phyloP scores from a whole-genome alignment of 2,329 filamentous ascomycete species.

The Microcera coccophila region DNA sequence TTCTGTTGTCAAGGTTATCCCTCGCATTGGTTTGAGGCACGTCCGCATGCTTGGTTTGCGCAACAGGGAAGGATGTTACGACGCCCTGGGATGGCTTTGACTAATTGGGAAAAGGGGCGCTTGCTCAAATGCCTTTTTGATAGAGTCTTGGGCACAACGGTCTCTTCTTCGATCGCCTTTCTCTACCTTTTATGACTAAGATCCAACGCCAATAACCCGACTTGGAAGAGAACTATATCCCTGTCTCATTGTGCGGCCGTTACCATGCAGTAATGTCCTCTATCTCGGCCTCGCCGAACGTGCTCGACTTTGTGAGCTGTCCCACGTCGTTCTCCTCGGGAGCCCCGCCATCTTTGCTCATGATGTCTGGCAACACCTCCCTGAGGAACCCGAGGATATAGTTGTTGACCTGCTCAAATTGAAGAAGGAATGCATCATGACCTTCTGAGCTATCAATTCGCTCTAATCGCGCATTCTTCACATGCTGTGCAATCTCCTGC shows the following conservation, averaged over 20 bases:
- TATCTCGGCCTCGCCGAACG: conserved; percentile 92
- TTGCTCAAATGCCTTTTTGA: neutral
- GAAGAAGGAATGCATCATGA: conserved; percentile 91
- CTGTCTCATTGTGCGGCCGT: conserved; percentile 9
- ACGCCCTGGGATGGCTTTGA: too few relatives aligned
- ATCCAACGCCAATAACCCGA: neutral
- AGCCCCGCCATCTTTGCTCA: conserved; percentile 58
- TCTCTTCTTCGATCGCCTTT: neutral
- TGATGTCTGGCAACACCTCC: conserved; percentile 82
- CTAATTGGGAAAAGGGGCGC: neutral
- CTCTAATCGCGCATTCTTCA: conserved; percentile 72
- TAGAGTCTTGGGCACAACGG: neutral
- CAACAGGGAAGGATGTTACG: too few relatives aligned
- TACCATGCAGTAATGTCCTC: conserved; percentile 96
- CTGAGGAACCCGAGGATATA: conserved; percentile 82
- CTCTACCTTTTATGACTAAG: neutral
- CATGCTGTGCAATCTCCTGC: conserved; percentile 79
- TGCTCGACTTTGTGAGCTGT: conserved; percentile 76
- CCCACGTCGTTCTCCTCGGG: conserved; percentile 52
- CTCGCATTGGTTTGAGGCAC: too few relatives aligned
- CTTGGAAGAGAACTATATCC: neutral
- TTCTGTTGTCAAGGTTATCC: too few relatives aligned
- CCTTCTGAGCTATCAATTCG: conserved; percentile 93
- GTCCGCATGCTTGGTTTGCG: too few relatives aligned
- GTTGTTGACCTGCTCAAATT: conserved; percentile 94